Evolutionary conservation across 1,284 basidiomycete genomes (phyloP), one percentile per base, ranked within the genome.

Genomic region (Ceratobasidium sp.): DNA sequence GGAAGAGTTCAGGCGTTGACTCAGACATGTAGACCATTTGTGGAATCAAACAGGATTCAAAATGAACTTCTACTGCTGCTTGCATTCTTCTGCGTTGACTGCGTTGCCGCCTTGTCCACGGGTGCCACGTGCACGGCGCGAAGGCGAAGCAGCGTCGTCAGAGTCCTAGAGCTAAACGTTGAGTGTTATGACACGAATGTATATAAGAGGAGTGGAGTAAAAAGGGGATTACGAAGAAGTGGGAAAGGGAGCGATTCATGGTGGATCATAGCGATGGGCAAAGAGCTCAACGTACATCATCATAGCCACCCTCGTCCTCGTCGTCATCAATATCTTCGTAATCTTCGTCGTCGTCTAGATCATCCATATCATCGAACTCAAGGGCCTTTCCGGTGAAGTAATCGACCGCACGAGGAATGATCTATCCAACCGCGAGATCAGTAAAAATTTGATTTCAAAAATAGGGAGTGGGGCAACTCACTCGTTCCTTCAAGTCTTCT

Each of bases 311-410:
- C n/a, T 80, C 79, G 32, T 81, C 81, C 18, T 81, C 81, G 49
- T 82, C 81, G 21, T 81, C 80, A 55, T 80, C 80, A 43, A 83
- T 83, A 50, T 83, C 84, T 49, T 82, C 79, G 55, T 79, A 78
- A 43, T 89, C 89, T 18, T 89, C 87, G 0, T 88, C 89, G 26
- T 80, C 80, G 62, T 82, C 80, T 7, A 92, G 90, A 0, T 91
- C 90, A 5, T 90, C 91, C 75, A 91, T 80, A 76, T 90, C 87
- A 77, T 98, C 96, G 80, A 92, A 96, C 79, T 94, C 90, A 67
- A 98, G 88, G 21, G 96, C 95, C 84, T 98, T 97, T 79, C 97
- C 97, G 21, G 96, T 98, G 84, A 98, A 98, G 85, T 91, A 96
- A 82, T 96, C 96, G 76, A 98, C 86, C 23, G 96, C 96, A 76